A percentile compares a stretch with the other conserved stretches of the same genome.
These are phyloP conservation scores for Calonectria hawksworthii DNA, from an alignment of 2,329 filamentous ascomycete genomes.

Conservation along the genomic window DNA sequence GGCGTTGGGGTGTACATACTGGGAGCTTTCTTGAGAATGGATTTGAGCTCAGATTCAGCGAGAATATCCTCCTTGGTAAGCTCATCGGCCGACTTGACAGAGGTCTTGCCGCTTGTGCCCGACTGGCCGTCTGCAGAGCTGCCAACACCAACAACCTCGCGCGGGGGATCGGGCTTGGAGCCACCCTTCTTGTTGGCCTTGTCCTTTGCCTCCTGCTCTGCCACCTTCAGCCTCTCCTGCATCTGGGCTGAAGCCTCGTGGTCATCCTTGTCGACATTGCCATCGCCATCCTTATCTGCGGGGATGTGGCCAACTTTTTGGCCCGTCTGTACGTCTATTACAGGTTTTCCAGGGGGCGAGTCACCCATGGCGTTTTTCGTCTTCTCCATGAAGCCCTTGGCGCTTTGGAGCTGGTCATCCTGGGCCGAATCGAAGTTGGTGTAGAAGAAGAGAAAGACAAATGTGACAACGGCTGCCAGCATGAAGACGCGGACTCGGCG, in stretches of 20 bases:
- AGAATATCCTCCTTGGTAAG: conserved; percentile 70
- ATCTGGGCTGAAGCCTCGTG: conserved; percentile 64
- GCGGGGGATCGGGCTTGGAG: conserved; percentile 70
- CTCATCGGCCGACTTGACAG: conserved; percentile 57
- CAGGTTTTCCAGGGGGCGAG: conserved; percentile 51
- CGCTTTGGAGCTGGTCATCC: conserved; percentile 58
- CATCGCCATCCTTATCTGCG: conserved; percentile 67
- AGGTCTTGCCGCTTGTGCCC: conserved; percentile 42
- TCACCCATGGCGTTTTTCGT: conserved; percentile 69
- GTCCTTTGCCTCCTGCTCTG: conserved; percentile 78
- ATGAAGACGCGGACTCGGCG: conserved; percentile 78
- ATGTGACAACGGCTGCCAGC: conserved; percentile 72
- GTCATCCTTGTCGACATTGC: conserved; percentile 70
- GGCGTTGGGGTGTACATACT: conserved; percentile 66
- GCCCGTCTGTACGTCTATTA: conserved; percentile 57
- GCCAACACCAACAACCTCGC: conserved; percentile 70
- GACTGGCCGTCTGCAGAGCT: conserved; percentile 68
- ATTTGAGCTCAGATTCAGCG: conserved; percentile 79
- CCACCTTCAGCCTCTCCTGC: conserved; percentile 74
- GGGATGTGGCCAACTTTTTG: conserved; percentile 56
- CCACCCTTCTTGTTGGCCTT: conserved; percentile 76
- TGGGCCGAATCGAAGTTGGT: conserved; percentile 67
- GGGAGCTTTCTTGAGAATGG: conserved; percentile 86
- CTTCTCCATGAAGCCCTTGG: conserved; percentile 72
- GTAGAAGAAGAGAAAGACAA: conserved; percentile 81